These are phyloP conservation scores for Psophocarpus tetragonolobus DNA, from an alignment of 306 rosid genomes.

Conservation along the genomic window DNA sequence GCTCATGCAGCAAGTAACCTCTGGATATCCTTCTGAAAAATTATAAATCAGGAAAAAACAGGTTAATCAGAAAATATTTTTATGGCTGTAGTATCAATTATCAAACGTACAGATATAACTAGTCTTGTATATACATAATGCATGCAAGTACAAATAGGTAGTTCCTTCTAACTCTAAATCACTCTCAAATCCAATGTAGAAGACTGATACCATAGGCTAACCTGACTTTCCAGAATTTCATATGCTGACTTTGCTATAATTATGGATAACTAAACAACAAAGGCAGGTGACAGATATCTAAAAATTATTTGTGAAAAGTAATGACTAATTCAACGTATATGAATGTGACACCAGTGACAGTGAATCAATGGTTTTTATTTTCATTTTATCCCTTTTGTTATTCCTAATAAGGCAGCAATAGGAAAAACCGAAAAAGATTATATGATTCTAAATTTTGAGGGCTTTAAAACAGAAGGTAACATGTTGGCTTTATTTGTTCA, in stretches of 20 bases:
- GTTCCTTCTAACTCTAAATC: neutral
- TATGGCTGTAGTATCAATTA: neutral
- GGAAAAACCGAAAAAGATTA: neutral
- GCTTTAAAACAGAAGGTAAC: neutral
- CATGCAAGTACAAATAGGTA: neutral
- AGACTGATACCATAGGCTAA: neutral
- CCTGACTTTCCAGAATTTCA: neutral
- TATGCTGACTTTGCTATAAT: neutral
- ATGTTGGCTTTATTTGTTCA: neutral
- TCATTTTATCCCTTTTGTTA: neutral
- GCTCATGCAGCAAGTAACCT: slow-evolving; percentile 74
- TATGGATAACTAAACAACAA: neutral
- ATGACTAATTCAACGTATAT: slow-evolving; percentile 4
- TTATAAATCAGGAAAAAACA: neutral
- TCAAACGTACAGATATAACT: neutral
- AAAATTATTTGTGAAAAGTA: neutral
- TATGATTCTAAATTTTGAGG: neutral
- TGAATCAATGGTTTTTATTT: neutral
- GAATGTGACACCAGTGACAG: neutral
- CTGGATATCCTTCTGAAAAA: slow-evolving; percentile 86
- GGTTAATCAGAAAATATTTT: slow-evolving; percentile 18
- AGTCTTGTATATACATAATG: neutral
- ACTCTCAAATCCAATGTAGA: neutral
- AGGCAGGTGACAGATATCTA: neutral
- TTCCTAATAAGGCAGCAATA: neutral